Base-by-base conservation (phyloP, 2,329 filamentous ascomycete species). In the Colletotrichum neosansevieriae region DNA sequence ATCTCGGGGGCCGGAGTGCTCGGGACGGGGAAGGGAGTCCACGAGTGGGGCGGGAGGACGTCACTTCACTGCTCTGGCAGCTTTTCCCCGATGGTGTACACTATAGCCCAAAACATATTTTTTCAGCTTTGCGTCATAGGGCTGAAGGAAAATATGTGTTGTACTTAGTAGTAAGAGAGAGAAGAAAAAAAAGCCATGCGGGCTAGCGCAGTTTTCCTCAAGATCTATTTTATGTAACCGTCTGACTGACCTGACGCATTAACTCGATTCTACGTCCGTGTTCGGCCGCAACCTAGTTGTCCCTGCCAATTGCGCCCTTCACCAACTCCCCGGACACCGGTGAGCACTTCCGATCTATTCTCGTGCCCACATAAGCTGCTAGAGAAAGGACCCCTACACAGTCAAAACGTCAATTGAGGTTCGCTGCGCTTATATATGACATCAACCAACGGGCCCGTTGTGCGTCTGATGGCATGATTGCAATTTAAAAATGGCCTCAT, bases 401-500 rank as follows among this genome's bases (percentile, higher is more conserved):
- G 47, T 36, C 17, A 32, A 24, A 21, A 66, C 44, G 32, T 19
- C 32, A 29, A 17, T 24, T 19, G 21, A n/a, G 29, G n/a, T 13
- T 6, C 40, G n/a, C n/a, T 29, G 15, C 21, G 53, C 36, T 38
- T 61, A 54, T 67, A 49, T 58, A 58, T 57, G 38, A 40, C 38
- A 63, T 63, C 40, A n/a, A 58, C 49, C 29, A 29, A 32, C 36
- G 38, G 32, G 51, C 51, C 57, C 42, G 42, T 49, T 19, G 19
- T 38, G 53, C 47, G 38, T 21, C n/a, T 40, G 38, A 51, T 58
- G 53, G 63, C 59, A 44, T 69, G 56, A 69, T 29, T 36, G 29
- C 9, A 54, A 45, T 12, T 21, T 13, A 44, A 54, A 51, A 38
- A 71, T 71, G 67, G 69, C 67, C 40, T 70, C 69, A 57, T 70